Conservation (phyloP, 2,329 filamentous ascomycete genomes). For the Aureobasidium musti region DNA sequence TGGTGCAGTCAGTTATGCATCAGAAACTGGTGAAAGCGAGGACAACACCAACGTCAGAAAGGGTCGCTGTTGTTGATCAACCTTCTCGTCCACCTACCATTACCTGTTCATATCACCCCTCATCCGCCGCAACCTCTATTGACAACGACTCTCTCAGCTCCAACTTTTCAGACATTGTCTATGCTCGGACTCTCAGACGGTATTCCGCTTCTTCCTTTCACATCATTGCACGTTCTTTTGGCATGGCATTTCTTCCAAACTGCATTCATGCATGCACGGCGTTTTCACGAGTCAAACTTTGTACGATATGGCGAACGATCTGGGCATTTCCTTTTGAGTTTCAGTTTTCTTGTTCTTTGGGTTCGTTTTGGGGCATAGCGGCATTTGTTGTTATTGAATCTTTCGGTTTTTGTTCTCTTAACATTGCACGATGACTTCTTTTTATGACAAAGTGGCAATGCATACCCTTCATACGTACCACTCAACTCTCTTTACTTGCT, state of each 20-base stretch:
- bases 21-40: conserved; percentile 15
- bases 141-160: not conserved
- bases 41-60: conserved; percentile 13
- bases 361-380: not conserved
- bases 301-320: conserved; percentile 13
- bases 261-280: conserved; percentile 10
- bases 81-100: not conserved
- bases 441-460: not conserved
- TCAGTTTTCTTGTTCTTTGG: not conserved
- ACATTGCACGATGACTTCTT: not conserved
- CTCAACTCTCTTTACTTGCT: not conserved
- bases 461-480: not conserved
- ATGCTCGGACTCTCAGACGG: no score
- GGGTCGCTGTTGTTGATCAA: conserved; percentile 19
- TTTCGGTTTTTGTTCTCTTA: not conserved
- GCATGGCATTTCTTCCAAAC: not conserved
- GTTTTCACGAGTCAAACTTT: conserved; percentile 1
- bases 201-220: not conserved
- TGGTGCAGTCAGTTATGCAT: conserved; percentile 23
- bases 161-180: not conserved
- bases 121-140: not conserved
- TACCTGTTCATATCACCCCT: not conserved
- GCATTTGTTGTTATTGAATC: not conserved
- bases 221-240: not conserved
- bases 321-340: not conserved